phyloP scores from a whole-genome alignment of 805 yeast genomes.

The Wickerhamiella galacta region DNA sequence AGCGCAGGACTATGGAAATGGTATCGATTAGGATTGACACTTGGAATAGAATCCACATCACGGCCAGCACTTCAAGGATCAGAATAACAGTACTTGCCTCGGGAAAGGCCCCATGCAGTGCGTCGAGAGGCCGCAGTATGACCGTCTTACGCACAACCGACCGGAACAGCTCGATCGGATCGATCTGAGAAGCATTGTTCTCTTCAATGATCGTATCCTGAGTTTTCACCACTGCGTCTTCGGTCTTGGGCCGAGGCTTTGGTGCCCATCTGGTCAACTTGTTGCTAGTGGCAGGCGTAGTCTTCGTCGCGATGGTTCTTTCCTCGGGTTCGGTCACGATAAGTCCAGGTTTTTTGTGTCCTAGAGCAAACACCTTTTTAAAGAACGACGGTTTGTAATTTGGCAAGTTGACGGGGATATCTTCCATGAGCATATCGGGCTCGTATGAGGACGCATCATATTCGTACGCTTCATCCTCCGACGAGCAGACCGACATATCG shows the following conservation, averaged over 20 bases:
- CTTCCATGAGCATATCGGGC: not conserved
- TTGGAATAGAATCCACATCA: conserved; percentile 19
- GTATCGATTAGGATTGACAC: conserved; percentile 17
- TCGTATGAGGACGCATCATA: not conserved
- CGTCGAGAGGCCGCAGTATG: conserved; percentile 17
- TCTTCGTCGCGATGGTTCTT: no score
- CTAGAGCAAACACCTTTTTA: no score
- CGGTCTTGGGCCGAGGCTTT: no score
- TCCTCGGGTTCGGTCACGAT: no score
- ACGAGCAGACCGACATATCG: not conserved
- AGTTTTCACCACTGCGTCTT: no score
- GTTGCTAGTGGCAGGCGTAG: no score
- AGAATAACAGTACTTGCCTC: conserved; percentile 13
- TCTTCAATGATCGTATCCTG: no score
- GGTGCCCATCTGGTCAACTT: no score
- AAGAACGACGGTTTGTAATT: no score
- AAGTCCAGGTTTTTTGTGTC: no score
- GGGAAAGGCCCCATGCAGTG: conserved; percentile 16
- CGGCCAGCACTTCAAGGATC: conserved; percentile 13
- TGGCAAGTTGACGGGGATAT: not conserved
- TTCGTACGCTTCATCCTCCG: not conserved
- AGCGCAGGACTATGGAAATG: conserved; percentile 14
- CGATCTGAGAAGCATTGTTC: not conserved
- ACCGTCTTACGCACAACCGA: conserved; percentile 12
- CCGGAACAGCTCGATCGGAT: not conserved